Percentiles rank a stretch among this genome's conserved stretches.
Conservation (phyloP, 2,329 filamentous ascomycete species). For the Beauveria sp. region DNA sequence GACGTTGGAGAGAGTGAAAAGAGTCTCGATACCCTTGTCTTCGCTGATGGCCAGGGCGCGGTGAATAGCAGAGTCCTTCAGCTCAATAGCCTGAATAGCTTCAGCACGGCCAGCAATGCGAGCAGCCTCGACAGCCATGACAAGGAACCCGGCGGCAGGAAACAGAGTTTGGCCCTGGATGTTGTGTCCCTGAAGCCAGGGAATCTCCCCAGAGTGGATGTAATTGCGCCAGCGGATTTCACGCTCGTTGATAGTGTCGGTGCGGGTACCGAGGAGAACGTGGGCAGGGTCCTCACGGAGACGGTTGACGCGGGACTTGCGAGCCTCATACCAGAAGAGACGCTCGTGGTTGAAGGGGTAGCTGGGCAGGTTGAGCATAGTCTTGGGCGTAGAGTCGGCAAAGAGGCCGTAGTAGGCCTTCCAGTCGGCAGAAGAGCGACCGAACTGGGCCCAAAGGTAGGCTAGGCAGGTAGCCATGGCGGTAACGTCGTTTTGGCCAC, state of each 20-base stretch:
- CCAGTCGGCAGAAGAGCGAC: constrained; percentile 18
- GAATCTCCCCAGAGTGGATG: constrained; percentile 36
- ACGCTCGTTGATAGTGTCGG: constrained; percentile 15
- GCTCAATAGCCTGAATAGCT: constrained; percentile 10
- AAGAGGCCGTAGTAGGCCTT: constrained; percentile 13
- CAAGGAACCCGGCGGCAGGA: constrained; percentile 36
- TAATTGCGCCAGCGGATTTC: constrained; percentile 39
- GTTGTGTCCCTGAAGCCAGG: constrained; percentile 49
- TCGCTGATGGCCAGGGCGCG: constrained; percentile 13
- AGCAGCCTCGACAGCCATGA: constrained; percentile 36
- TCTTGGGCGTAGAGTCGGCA: constrained; percentile 10
- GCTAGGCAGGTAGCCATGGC: constrained; percentile 33
- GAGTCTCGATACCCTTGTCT: constrained; percentile 12
- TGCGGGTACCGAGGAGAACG: constrained; percentile 34
- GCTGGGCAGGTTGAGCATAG: constrained; percentile 19
- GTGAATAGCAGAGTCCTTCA: constrained; percentile 13
- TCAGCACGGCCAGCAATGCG: constrained; percentile 13
- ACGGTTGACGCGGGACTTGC: constrained; percentile 27
- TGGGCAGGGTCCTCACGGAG: constrained; percentile 29
- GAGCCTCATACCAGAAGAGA: constrained; percentile 20
- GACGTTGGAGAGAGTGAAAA: constrained; percentile 11
- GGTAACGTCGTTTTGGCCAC: constrained; percentile 36
- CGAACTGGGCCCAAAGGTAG: constrained; percentile 11
- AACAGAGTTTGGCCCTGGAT: constrained; percentile 43
- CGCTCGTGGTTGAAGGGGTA: constrained; percentile 27